Percentiles rank a stretch among this genome's conserved stretches.
phyloP scores from a whole-genome alignment of 306 rosid species.

The Castanospermum australe region DNA sequence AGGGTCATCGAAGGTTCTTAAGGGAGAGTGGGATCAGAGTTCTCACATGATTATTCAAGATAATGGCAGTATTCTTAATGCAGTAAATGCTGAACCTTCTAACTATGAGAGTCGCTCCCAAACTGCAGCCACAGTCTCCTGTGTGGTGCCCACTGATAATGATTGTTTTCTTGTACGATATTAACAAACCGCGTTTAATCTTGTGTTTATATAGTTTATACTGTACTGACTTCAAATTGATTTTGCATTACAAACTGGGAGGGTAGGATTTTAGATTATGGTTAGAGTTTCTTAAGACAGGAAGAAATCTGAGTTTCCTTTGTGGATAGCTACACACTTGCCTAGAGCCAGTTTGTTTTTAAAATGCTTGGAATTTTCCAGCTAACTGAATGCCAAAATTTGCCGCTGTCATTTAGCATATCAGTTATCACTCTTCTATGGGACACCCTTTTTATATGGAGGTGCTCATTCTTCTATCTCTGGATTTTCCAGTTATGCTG shows the following conservation, averaged over 20 bases:
- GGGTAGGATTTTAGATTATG: background rate
- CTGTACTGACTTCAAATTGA: background rate
- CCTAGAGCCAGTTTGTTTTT: background rate
- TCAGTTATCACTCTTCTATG: background rate
- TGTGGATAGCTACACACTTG: background rate
- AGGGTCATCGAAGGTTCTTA: slow-evolving; percentile 34
- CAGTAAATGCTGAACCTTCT: slow-evolving; percentile 18
- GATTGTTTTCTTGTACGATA: slow-evolving; percentile 41
- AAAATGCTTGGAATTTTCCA: background rate
- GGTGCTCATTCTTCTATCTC: background rate
- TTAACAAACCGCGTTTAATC: background rate
- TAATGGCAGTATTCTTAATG: background rate
- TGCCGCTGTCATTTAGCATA: background rate
- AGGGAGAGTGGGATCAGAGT: slow-evolving; percentile 18
- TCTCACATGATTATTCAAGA: slow-evolving; percentile 11
- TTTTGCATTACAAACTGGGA: slow-evolving; percentile 12
- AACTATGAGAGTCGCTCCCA: slow-evolving; percentile 9
- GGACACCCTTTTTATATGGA: background rate
- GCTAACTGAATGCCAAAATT: background rate
- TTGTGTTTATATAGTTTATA: slow-evolving; percentile 1
- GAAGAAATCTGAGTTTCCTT: background rate
- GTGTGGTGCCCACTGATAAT: slow-evolving; percentile 34
- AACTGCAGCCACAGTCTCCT: slow-evolving; percentile 27
- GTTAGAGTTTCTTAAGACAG: background rate
- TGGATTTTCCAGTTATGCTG: background rate